Evolutionary conservation across 2,329 filamentous ascomycete species (phyloP), one percentile per base, ranked within the genome.

Genomic region (Fusarium staphyleae): DNA sequence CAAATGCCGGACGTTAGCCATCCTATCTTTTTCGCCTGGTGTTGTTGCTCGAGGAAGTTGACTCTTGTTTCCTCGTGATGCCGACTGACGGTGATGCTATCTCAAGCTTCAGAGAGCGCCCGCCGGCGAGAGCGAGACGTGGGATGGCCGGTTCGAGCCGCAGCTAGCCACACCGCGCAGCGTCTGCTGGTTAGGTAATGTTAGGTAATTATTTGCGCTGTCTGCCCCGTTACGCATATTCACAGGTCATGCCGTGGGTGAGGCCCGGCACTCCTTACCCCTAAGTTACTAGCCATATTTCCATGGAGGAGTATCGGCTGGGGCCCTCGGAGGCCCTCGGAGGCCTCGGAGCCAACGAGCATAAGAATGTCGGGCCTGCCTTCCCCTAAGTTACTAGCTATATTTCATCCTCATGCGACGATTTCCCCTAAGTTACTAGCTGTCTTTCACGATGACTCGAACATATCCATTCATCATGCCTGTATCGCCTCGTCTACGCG

Each of bases 11-110:
- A 54, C 36, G 48, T 49, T 44, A 62, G 50, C 51, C 52, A 43
- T 55, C 65, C 65, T 67, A 67, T 67, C 45, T 67, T 67, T 67
- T 65, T 66, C 62, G 55, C 61, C 55, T 48, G 48, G 37, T 45
- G 28, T 34, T 33, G 45, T 66, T 67, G 46, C 55, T 32, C 45
- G 13, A 28, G 33, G 5, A 44, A 44, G 14, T 51, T 32, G 13
- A 12, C 19, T 42, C 15, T 22, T 11, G 12, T 16, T 34, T 14
- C 24, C 30, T 5, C 15, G 32, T 19, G 26, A 28, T 24, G 22
- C 22, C 22, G 16, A 16, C n/a, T 36, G 33, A 18, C 13, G 10
- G 13, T 24, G n/a, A 34, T n/a, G 15, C 13, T 15, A 3, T 30
- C 30, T 10, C 12, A 1, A 10, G 9, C 16, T 32, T 7, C 26